phyloP scores from a whole-genome alignment of 257 asterid species.

The Coffea canephora region DNA sequence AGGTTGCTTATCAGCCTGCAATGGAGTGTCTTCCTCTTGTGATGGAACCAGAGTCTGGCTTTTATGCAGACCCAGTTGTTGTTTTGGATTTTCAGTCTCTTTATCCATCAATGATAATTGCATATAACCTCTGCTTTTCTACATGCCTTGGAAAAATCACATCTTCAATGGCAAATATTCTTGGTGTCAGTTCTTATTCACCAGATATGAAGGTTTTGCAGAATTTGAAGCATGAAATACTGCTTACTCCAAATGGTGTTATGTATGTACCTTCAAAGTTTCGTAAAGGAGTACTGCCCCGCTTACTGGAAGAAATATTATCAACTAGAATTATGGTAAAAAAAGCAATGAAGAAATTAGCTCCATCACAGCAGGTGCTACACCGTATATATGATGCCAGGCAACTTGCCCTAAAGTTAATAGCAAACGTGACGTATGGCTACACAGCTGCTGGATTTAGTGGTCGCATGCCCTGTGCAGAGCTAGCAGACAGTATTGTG shows the following conservation, averaged over 20 bases:
- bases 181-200: conserved; percentile 82
- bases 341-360: conserved; percentile 86
- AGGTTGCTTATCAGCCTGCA: conserved; percentile 95
- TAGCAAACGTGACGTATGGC: conserved; percentile 95
- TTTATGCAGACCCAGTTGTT: conserved; percentile 87
- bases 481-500: conserved; percentile 97
- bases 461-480: conserved; percentile 99
- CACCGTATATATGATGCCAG: conserved; percentile 86
- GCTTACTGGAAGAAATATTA: conserved; percentile 85
- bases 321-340: conserved; percentile 95
- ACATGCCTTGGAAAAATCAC: conserved; percentile 87
- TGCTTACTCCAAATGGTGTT: conserved; percentile 88
- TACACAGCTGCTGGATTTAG: conserved; percentile 99
- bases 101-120: conserved; percentile 97
- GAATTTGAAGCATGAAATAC: conserved; percentile 52
- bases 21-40: conserved; percentile 98
- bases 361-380: conserved; percentile 70
- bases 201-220: conserved; percentile 48
- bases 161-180: conserved; percentile 45
- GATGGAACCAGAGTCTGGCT: conserved; percentile 96
- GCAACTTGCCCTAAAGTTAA: conserved; percentile 95
- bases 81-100: conserved; percentile 97
- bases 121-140: conserved; percentile 86
- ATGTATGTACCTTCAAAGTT: conserved; percentile 74
- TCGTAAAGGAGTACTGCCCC: conserved; percentile 83